Evolutionary conservation across 1,284 basidiomycete genomes (phyloP), one percentile per base, ranked within the genome.

Genomic region (Inonotus hispidus): DNA sequence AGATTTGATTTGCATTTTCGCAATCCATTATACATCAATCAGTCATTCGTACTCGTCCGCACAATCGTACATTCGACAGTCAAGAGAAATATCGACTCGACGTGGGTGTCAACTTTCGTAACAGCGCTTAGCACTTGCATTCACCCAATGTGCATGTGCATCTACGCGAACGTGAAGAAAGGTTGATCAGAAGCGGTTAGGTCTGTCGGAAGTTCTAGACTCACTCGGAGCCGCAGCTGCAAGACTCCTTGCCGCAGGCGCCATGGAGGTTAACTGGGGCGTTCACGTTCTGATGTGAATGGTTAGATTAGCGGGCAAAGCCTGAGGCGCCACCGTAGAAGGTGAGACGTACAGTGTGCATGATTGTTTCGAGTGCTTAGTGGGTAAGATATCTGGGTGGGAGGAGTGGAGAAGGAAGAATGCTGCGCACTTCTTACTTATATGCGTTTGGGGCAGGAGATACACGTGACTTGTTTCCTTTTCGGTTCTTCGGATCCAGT

Each of bases 61-160:
- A 16, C 32, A 52, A 13, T 37, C 29, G 14, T 52, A 16, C 50
- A 32, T 14, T n/a, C 46, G 8, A 23, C 32, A 10, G 1, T 35
- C 50, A 19, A 19, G 14, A 16, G 29, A 11, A 46, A 19, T 35
- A 32, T 45, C 6, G 25, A 14, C 19, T 13, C 19, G 46, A 16
- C 43, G 27, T 8, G 7, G 19, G n/a, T 13, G 25, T 16, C 16
- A 25, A 10, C 19, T 3, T n/a, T 21, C 7, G 41, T 43, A 16
- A 21, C 41, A 27, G 21, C 46, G 19, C 43, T 71, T 83, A 32
- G 77, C 82, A 85, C 74, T 83, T 84, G 83, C 83, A 85, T 66
- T 81, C 78, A 61, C 77, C 79, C 56, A 79, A 69, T 75, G 81
- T 79, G 79, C 83, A 84, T 50, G 65, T 62, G 74, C 82, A 86